phyloP scores from a whole-genome alignment of 176 grass and related monocot genomes.

The Oryza brachyantha region DNA sequence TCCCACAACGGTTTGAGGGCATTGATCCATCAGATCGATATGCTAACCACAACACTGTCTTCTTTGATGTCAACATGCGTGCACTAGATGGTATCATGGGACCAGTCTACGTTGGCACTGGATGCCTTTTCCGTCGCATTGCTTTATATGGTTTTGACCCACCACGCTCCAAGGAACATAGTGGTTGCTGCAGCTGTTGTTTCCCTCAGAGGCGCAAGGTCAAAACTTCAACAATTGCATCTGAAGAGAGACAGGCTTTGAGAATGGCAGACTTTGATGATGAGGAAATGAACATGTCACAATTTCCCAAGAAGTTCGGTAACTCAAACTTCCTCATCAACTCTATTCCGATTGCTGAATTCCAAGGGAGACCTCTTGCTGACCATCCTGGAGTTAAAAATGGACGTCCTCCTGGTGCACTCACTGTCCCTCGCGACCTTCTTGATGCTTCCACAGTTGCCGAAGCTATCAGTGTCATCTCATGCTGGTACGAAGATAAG shows the following conservation, averaged over 20 bases:
- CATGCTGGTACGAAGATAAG: slow-evolving; percentile 99
- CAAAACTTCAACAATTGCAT: slow-evolving; percentile 25
- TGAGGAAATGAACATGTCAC: slow-evolving; percentile 88
- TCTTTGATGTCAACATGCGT: slow-evolving; percentile 97
- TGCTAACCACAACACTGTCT: slow-evolving; percentile 97
- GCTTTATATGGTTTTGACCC: slow-evolving; percentile 94
- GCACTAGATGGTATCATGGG: slow-evolving; percentile 87
- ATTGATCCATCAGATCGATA: slow-evolving; percentile 98
- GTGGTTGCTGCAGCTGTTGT: slow-evolving; percentile 83
- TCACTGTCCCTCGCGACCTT: slow-evolving; percentile 80
- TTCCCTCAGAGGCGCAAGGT: slow-evolving; percentile 69
- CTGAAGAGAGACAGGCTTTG: slow-evolving; percentile 74
- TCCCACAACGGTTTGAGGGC: slow-evolving; percentile 94
- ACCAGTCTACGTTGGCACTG: slow-evolving; percentile 91
- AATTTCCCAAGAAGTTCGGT: slow-evolving; percentile 93
- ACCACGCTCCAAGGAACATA: slow-evolving; percentile 80
- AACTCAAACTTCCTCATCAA: slow-evolving; percentile 83
- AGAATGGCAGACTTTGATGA: slow-evolving; percentile 83
- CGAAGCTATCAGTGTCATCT: slow-evolving; percentile 89
- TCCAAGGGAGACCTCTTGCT: slow-evolving; percentile 92
- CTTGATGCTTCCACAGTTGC: slow-evolving; percentile 95
- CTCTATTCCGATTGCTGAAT: slow-evolving; percentile 93
- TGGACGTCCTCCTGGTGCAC: slow-evolving; percentile 72
- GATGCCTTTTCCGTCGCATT: slow-evolving; percentile 87
- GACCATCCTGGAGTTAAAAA: slow-evolving; percentile 95